Evolutionary conservation across 495 filamentous ascomycete genomes (phyloP).

Genomic region (Neurospora sp.): DNA sequence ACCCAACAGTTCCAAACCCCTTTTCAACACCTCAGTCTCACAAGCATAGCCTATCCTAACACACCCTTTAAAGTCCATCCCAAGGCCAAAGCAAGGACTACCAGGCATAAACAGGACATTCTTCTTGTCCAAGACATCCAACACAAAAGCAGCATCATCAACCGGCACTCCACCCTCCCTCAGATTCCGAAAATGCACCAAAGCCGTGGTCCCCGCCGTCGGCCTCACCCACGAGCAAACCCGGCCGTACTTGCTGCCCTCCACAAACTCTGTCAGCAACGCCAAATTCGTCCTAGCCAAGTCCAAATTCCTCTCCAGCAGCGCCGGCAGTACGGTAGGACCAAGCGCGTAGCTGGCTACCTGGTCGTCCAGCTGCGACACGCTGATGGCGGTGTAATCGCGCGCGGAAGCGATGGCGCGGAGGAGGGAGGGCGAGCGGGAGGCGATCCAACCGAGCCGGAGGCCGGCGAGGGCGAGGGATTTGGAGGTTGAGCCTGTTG

Average conservation of each 20-base stretch:
- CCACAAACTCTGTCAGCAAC: conserved; percentile 58
- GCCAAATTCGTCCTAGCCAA: conserved; percentile 63
- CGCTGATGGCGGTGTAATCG: conserved; percentile 81
- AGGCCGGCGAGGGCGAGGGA: conserved; percentile 79
- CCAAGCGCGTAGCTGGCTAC: conserved; percentile 68
- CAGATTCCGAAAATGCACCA: conserved; percentile 50
- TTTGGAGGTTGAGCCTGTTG: conserved; percentile 78
- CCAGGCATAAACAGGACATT: conserved; percentile 79
- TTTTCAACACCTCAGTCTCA: conserved; percentile 56
- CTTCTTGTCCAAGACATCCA: conserved; percentile 53
- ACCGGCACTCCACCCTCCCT: conserved; percentile 52
- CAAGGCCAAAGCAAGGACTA: conserved; percentile 61
- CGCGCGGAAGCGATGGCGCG: conserved; percentile 55
- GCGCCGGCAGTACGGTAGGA: conserved; percentile 48
- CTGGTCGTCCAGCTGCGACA: conserved; percentile 71
- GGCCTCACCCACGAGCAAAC: conserved; percentile 65
- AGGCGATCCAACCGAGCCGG: conserved; percentile 75
- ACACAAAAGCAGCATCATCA: conserved; percentile 63
- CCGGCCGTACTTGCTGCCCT: conserved; percentile 41
- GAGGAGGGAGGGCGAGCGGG: conserved; percentile 51
- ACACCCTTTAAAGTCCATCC: conserved; percentile 63
- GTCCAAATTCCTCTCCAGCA: conserved; percentile 59
- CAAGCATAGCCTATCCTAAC: conserved; percentile 74
- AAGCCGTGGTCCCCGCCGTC: conserved; percentile 72
- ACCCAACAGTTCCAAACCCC: conserved; percentile 52